These are phyloP conservation scores for Salicornia ramosissima DNA, from an alignment of 148 eudicot genomes.

Conservation along the genomic window DNA sequence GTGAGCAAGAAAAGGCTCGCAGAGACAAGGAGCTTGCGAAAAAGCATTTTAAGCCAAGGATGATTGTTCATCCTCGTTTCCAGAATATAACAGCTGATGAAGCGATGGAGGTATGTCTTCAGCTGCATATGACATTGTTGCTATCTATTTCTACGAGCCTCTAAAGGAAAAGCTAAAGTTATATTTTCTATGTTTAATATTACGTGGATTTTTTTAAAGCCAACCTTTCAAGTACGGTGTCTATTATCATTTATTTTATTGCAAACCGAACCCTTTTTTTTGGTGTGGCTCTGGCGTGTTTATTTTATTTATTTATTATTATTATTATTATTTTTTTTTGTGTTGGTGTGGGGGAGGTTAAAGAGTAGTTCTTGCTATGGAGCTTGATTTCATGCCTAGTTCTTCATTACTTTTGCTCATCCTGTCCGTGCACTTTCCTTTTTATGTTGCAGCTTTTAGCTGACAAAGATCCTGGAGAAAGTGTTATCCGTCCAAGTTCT, in stretches of 20 bases:
- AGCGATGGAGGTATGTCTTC: conserved; percentile 70
- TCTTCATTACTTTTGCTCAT: conserved; percentile 8
- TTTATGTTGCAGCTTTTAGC: conserved; percentile 49
- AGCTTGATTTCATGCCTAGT: neutral
- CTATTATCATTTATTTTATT: too few relatives aligned
- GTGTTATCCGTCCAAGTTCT: conserved; percentile 88
- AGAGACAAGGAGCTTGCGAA: conserved; percentile 81
- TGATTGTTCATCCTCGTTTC: conserved; percentile 94
- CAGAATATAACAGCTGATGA: conserved; percentile 89
- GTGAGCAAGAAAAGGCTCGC: conserved; percentile 67
- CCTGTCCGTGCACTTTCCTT: conserved; percentile 3
- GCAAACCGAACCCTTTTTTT: too few relatives aligned
- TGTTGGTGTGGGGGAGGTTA: neutral
- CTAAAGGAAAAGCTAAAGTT: too few relatives aligned
- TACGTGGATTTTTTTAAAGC: too few relatives aligned
- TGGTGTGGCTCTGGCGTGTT: too few relatives aligned
- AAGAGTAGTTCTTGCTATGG: neutral
- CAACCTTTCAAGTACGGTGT: too few relatives aligned
- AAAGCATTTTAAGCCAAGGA: conserved; percentile 86
- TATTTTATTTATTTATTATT: neutral
- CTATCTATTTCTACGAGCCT: neutral
- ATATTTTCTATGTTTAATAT: too few relatives aligned
- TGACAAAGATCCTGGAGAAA: conserved; percentile 92
- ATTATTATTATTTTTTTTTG: neutral
- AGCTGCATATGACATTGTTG: neutral